Conservation (phyloP, 108 stramenopile genomes). For the Nitzschia sp. region DNA sequence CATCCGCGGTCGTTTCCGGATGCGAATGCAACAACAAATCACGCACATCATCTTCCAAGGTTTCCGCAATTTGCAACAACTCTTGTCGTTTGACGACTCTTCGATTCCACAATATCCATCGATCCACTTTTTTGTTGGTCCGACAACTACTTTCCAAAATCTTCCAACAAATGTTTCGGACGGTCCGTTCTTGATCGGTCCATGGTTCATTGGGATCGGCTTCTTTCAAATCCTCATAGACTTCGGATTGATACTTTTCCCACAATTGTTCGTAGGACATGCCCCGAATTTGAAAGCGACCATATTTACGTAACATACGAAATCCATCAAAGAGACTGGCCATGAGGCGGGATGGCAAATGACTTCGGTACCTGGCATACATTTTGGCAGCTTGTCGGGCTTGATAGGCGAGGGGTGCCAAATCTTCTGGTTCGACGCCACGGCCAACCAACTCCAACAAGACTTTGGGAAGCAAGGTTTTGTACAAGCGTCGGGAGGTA, state of each 20-base stretch:
- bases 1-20: too few relatives aligned
- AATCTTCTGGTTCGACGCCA: conserved; percentile 63
- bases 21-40: conserved; percentile 26
- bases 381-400: conserved; percentile 90
- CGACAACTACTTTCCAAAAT: conserved; percentile 86
- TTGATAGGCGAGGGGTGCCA: conserved; percentile 89
- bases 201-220: conserved; percentile 33
- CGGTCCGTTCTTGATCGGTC: conserved; percentile 75
- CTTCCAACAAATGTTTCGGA: conserved; percentile 71
- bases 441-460: conserved; percentile 64
- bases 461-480: conserved; percentile 77
- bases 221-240: conserved; percentile 43
- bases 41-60: conserved; percentile 49
- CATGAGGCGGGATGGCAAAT: conserved; percentile 74
- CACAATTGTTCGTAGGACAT: conserved; percentile 94
- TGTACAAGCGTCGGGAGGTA: conserved; percentile 76
- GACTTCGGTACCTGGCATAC: conserved; percentile 89
- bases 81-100: conserved; percentile 15
- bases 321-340: conserved; percentile 88
- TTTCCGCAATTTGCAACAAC: conserved; percentile 27
- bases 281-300: conserved; percentile 76
- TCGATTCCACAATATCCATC: conserved; percentile 37
- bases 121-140: conserved; percentile 86
- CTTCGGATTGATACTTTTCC: conserved; percentile 84
- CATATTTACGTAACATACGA: conserved; percentile 74